Evolutionary conservation across 192 early-diverging fungal species (phyloP).

Genomic region (Backusella tuberculispora): DNA sequence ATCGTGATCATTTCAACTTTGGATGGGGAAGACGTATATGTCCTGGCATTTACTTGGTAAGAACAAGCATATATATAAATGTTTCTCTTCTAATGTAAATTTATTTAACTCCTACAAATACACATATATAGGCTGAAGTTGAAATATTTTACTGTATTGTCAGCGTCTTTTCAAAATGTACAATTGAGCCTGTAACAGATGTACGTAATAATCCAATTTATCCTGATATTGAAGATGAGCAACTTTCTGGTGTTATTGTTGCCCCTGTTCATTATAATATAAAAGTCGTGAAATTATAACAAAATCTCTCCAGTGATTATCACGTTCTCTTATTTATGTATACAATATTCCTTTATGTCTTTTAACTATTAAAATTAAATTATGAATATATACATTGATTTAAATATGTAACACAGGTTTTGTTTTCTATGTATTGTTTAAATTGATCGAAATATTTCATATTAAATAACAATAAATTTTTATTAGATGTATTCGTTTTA

Average conservation of each 20-base stretch:
- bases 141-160: background rate
- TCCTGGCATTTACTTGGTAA: slow-evolving; percentile 23
- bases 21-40: slow-evolving; percentile 30
- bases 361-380: background rate
- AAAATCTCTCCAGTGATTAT: background rate
- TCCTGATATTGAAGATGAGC: background rate
- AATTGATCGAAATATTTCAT: too few relatives aligned
- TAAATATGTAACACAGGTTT: too few relatives aligned
- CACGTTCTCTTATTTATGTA: background rate
- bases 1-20: slow-evolving; percentile 26
- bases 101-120: background rate
- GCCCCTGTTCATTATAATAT: background rate
- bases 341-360: background rate
- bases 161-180: background rate
- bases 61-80: background rate
- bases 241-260: background rate
- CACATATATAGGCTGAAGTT: background rate
- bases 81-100: background rate
- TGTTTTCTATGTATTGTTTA: too few relatives aligned
- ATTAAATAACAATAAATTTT: too few relatives aligned
- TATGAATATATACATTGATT: too few relatives aligned
- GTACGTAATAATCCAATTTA: background rate
- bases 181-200: background rate
- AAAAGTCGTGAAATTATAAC: background rate
- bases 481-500: too few relatives aligned